phyloP scores from a whole-genome alignment of 345 rosid species.

The Bruguiera parviflora region DNA sequence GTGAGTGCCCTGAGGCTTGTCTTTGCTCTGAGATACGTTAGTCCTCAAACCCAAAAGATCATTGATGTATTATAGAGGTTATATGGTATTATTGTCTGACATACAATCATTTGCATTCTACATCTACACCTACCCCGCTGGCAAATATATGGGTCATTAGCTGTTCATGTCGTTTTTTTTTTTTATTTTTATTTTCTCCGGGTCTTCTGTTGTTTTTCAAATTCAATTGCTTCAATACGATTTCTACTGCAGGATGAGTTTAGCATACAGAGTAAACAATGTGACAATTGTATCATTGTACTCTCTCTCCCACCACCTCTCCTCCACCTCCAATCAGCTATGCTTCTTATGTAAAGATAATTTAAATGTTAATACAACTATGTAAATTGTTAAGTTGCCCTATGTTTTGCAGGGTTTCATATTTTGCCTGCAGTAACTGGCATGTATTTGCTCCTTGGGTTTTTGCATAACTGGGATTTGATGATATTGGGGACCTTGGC shows the following conservation, averaged over 20 bases:
- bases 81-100: background rate
- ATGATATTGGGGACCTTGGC: slow-evolving; percentile 59
- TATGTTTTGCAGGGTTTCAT: slow-evolving; percentile 50
- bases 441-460: slow-evolving; percentile 60
- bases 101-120: no score
- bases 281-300: slow-evolving; percentile 82
- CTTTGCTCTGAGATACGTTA: slow-evolving; percentile 62
- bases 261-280: slow-evolving; percentile 58
- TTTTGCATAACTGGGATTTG: slow-evolving; percentile 56
- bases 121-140: no score
- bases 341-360: background rate
- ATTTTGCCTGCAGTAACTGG: slow-evolving; percentile 56
- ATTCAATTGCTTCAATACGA: slow-evolving; percentile 66
- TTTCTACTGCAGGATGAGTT: slow-evolving; percentile 75
- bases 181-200: slow-evolving; percentile 1
- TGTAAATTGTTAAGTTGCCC: background rate
- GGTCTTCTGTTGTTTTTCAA: slow-evolving; percentile 39
- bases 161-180: background rate
- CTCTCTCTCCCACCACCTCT: slow-evolving; percentile 4
- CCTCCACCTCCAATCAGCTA: no score
- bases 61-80: no score
- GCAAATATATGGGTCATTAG: background rate
- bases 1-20: slow-evolving; percentile 59
- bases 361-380: background rate
- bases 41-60: no score